These are phyloP conservation scores for Fusarium equiseti DNA, from an alignment of 2,329 filamentous ascomycete genomes.

Conservation along the genomic window DNA sequence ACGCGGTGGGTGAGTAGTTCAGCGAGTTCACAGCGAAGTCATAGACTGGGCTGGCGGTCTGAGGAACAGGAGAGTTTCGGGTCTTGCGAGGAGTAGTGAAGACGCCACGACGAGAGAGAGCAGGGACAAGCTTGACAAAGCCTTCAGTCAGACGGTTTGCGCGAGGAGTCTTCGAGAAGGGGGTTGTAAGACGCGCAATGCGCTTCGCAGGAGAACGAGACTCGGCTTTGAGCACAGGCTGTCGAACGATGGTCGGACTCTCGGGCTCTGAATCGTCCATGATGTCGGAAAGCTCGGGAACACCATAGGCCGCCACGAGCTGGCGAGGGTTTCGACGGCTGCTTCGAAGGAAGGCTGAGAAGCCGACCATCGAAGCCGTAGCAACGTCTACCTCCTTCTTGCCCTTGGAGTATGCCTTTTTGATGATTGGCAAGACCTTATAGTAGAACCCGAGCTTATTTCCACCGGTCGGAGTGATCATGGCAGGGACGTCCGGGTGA, in stretches of 20 bases:
- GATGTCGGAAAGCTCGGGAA: conserved; percentile 46
- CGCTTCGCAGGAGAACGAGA: conserved; percentile 51
- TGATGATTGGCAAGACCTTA: conserved; percentile 45
- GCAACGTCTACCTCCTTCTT: conserved; percentile 42
- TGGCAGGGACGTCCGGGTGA: conserved; percentile 7
- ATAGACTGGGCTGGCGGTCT: conserved; percentile 22
- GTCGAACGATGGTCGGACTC: conserved; percentile 42
- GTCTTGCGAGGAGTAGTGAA: conserved; percentile 48
- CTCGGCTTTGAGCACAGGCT: conserved; percentile 41
- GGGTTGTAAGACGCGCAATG: conserved; percentile 44
- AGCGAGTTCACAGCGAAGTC: conserved; percentile 23
- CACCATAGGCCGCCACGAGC: conserved; percentile 41
- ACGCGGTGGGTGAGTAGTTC: conserved; percentile 7
- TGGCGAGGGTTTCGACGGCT: conserved; percentile 41
- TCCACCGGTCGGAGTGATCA: conserved; percentile 37
- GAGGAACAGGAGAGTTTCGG: conserved; percentile 42
- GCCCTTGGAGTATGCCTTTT: conserved; percentile 37
- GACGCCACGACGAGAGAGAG: conserved; percentile 34
- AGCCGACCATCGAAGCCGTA: conserved; percentile 47
- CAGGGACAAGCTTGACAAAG: conserved; percentile 49
- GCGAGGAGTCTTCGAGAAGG: conserved; percentile 40
- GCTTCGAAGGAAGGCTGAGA: conserved; percentile 36
- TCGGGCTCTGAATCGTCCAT: conserved; percentile 48
- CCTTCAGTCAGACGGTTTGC: conserved; percentile 47
- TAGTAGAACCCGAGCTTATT: conserved; percentile 47